Evolutionary conservation across 2,329 filamentous ascomycete species (phyloP), one percentile per base, ranked within the genome.

Genomic region (Blastomyces emzantsi): DNA sequence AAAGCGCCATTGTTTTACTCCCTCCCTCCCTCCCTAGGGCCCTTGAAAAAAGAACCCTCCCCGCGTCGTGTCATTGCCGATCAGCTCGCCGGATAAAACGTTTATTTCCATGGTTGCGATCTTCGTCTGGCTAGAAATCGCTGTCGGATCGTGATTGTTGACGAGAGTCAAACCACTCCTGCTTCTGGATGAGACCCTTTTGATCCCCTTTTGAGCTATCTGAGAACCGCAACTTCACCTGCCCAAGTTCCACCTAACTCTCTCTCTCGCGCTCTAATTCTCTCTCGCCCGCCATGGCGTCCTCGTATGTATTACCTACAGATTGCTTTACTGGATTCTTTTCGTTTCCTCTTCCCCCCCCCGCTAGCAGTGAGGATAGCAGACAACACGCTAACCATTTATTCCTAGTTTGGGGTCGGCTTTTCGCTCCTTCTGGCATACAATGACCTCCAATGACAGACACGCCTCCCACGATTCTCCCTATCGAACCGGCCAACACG

Each of bases 361-460:
- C 54, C 8, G 17, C 3, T 39, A 9, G 19, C 30, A 39, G 30
- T 56, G n/a, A 43, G 28, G 15, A 55, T 57, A 36, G 36, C 17
- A 43, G n/a, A 22, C 11, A 11, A n/a, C 55, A 3, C 2, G 39
- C 57, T 60, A 60, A 60, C 49, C 8, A 9, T 36, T 25, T 43
- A 3, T 17, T 28, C 56, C 33, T 69, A 88, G 88, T 72, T 77
- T 93, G 73, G 83, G 85, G 70, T 83, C 83, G 70, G 86, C 88
- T 77, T 89, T 94, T 78, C 89, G 89, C 78, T 90, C 89, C 66
- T 93, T 99, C 80, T 99, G 94, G 94, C 94, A 97, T 82, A 86
- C 89, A 70, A 94, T 89, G 83, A 89, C 85, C 74, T 88, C 85
- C 67, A 83, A 87, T 72, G 83, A 87, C 80, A 96, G 94, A 66